These are phyloP conservation scores for Coriolopsis trogii DNA, from an alignment of 1,284 basidiomycete genomes.

Conservation along the genomic window DNA sequence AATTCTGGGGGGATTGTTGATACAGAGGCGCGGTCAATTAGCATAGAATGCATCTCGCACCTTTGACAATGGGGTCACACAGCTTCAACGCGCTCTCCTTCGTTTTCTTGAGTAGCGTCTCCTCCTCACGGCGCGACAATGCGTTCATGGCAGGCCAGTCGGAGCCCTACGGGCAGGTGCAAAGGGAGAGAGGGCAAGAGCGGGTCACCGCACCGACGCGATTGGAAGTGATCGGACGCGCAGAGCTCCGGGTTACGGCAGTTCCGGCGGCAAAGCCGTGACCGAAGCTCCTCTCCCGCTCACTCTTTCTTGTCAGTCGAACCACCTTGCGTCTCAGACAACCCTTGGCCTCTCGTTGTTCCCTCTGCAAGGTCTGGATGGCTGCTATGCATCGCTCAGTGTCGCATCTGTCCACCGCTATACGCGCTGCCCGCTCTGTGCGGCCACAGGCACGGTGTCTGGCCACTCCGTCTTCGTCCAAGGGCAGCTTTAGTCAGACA, in stretches of 20 bases:
- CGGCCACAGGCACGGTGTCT: constrained; percentile 44
- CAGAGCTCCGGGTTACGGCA: neutral
- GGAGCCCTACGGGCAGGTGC: constrained; percentile 4
- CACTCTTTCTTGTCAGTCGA: neutral
- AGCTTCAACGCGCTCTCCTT: constrained; percentile 79
- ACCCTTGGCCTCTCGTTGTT: neutral
- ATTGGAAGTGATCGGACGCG: constrained; percentile 16
- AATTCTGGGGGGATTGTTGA: constrained; percentile 58
- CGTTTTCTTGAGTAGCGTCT: constrained; percentile 80
- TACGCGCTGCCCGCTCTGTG: constrained; percentile 26
- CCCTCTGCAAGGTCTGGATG: neutral
- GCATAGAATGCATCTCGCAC: constrained; percentile 39
- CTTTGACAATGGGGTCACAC: constrained; percentile 79
- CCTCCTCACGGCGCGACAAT: constrained; percentile 87
- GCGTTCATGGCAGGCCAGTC: constrained; percentile 63
- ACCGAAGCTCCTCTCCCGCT: neutral
- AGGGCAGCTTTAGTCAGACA: constrained; percentile 53
- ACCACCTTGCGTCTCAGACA: neutral
- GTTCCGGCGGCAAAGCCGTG: constrained; percentile 19
- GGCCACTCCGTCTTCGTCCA: constrained; percentile 59
- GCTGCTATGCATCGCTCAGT: constrained; percentile 17
- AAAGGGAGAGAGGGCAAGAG: constrained; percentile 10
- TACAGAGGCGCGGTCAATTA: neutral
- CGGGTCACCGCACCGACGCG: constrained; percentile 20
- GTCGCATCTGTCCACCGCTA: constrained; percentile 12